These are phyloP conservation scores for Barnettozyma californica DNA, from an alignment of 805 yeast species.

Conservation along the genomic window DNA sequence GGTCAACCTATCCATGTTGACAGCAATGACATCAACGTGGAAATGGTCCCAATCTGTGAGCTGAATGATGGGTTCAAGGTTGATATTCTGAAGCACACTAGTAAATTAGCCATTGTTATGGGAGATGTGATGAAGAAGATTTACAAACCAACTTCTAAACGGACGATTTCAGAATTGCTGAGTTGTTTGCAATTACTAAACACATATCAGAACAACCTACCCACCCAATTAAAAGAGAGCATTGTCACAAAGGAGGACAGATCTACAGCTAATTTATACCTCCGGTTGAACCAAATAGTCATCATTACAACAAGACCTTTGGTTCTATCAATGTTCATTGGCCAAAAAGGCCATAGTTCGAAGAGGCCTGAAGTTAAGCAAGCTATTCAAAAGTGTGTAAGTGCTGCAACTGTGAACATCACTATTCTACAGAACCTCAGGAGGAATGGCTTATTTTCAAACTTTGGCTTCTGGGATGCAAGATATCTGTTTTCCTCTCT, in stretches of 20 bases:
- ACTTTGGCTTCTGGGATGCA: conserved; percentile 37
- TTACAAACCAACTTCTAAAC: conserved; percentile 28
- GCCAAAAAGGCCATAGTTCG: conserved; percentile 14
- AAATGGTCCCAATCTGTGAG: conserved; percentile 17
- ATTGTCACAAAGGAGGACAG: conserved; percentile 19
- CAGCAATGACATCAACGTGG: conserved; percentile 29
- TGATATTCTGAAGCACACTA: conserved; percentile 24
- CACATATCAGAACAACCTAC: conserved; percentile 21
- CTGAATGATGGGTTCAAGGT: conserved; percentile 29
- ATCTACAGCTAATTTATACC: conserved; percentile 29
- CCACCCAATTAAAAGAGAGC: conserved; percentile 15
- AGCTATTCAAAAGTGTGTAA: conserved; percentile 27
- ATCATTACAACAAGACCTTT: conserved; percentile 34
- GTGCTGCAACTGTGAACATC: conserved; percentile 29
- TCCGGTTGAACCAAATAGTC: conserved; percentile 32
- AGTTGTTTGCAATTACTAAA: conserved; percentile 22
- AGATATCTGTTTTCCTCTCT: conserved; percentile 33
- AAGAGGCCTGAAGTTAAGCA: conserved; percentile 22
- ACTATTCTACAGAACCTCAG: conserved; percentile 26
- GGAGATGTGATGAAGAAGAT: conserved; percentile 29
- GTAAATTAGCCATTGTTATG: conserved; percentile 21
- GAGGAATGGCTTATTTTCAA: conserved; percentile 27
- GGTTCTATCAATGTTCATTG: conserved; percentile 30
- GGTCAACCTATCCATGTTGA: conserved; percentile 33
- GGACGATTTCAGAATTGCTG: conserved; percentile 20